phyloP scores from a whole-genome alignment of 495 filamentous ascomycete genomes.

The Letharia columbiana region DNA sequence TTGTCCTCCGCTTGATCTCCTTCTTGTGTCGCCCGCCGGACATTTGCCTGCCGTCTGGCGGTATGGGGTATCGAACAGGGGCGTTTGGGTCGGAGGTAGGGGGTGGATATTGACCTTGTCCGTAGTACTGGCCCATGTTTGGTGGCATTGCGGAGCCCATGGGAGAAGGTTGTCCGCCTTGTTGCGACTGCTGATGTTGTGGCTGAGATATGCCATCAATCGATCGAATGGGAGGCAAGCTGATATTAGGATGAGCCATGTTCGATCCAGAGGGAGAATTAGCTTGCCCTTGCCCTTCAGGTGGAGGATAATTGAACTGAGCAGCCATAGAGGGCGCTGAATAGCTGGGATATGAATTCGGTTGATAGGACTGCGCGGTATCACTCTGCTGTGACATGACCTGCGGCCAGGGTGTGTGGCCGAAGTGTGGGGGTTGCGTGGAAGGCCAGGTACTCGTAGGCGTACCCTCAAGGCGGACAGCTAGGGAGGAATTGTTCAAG shows the following conservation, averaged over 20 bases:
- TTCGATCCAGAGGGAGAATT: constrained; percentile 42
- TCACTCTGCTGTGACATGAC: constrained; percentile 21
- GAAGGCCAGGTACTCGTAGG: constrained; percentile 9
- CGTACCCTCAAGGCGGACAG: constrained; percentile 11
- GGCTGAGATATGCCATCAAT: constrained; percentile 34
- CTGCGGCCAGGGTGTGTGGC: constrained; percentile 7
- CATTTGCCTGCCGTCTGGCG: constrained; percentile 58
- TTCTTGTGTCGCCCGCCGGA: constrained; percentile 86
- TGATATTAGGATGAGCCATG: constrained; percentile 42
- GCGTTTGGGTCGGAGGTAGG: constrained; percentile 34
- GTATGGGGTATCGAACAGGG: constrained; percentile 52
- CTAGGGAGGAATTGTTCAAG: constrained; percentile 7
- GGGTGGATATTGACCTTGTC: constrained; percentile 29
- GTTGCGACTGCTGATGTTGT: constrained; percentile 34
- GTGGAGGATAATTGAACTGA: constrained; percentile 48
- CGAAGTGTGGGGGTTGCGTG: constrained; percentile 13
- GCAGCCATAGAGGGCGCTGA: constrained; percentile 38
- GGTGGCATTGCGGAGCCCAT: constrained; percentile 35
- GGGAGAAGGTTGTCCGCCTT: constrained; percentile 29
- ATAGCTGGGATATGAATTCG: constrained; percentile 46
- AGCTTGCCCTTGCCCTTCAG: constrained; percentile 35
- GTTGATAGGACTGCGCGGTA: constrained; percentile 40
- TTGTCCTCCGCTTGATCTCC: constrained; percentile 96
- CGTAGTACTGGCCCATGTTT: constrained; percentile 30
- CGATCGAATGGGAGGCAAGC: constrained; percentile 56